phyloP scores from a whole-genome alignment of 805 yeast genomes.

The Starmerella floricola region DNA sequence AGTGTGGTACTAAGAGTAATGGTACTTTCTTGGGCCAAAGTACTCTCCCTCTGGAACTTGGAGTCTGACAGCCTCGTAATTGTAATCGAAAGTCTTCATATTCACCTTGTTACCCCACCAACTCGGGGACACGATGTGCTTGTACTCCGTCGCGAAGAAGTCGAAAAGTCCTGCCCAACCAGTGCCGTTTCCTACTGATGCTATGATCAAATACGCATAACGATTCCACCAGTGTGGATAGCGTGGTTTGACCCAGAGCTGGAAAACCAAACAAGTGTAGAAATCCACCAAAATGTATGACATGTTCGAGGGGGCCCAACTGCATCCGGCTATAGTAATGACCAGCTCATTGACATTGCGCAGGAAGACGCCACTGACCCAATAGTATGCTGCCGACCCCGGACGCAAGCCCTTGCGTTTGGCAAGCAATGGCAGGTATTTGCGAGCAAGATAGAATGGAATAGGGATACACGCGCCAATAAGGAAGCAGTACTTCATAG shows the following conservation, averaged over 20 bases:
- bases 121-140: slow-evolving; percentile 37
- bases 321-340: slow-evolving; percentile 1
- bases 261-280: slow-evolving; percentile 33
- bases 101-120: slow-evolving; percentile 52
- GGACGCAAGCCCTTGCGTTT: slow-evolving; percentile 23
- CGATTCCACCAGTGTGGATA: slow-evolving; percentile 42
- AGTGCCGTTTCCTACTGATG: slow-evolving; percentile 40
- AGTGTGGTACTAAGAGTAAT: too few species aligned
- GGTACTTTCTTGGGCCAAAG: slow-evolving; percentile 27
- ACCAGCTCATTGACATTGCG: slow-evolving; percentile 12
- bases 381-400: slow-evolving; percentile 29
- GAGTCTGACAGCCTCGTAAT: slow-evolving; percentile 10
- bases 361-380: slow-evolving; percentile 33
- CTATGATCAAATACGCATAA: slow-evolving; percentile 39
- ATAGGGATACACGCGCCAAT: slow-evolving; percentile 33
- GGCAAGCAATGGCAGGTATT: slow-evolving; percentile 6
- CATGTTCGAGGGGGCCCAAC: slow-evolving; percentile 38
- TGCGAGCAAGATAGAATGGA: slow-evolving; percentile 13
- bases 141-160: slow-evolving; percentile 33
- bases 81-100: slow-evolving; percentile 3
- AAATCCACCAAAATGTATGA: slow-evolving; percentile 34
- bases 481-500: slow-evolving; percentile 50
- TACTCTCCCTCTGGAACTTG: slow-evolving; percentile 22
- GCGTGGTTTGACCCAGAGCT: slow-evolving; percentile 33
- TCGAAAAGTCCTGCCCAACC: slow-evolving; percentile 39